Evolutionary conservation across 805 yeast genomes (phyloP), one percentile per base, ranked within the genome.

Genomic region (Blastobotrys peoriensis): DNA sequence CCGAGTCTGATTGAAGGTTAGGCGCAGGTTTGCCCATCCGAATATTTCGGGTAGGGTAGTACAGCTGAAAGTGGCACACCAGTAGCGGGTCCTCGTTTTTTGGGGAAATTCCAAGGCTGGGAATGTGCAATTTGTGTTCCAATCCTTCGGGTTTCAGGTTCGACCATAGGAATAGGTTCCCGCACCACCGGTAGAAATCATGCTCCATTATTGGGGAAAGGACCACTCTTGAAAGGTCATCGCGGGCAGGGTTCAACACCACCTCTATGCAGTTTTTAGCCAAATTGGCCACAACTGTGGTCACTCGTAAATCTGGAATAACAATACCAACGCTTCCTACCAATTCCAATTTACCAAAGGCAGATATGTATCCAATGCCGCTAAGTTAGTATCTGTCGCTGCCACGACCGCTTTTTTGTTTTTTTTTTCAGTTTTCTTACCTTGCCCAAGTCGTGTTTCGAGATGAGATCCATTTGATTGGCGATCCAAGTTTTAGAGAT

Each of bases 391-490:
- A 38, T 18, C 20, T 5, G 27, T 21, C 20, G 19, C 20, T 33
- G 5, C 39, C 10, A 20, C 28, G 10, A 37, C 13, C 23, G n/a
- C n/a, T 6, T 13, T 21, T 10, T 17, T 17, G 5, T 13, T 15
- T 5, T 8, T 5, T 33, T 6, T 13, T n/a, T 33, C 8, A 15
- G 10, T 8, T 33, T 17, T 34, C 44, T 33, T 23, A 41, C 44
- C 35, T 35, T n/a, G 40, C 23, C 44, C 44, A 36, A 8, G 43
- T 21, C 15, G 43, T 22, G 21, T 41, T 41, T 19, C 35, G 18
- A n/a, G 52, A 43, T 2, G 49, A 41, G 9, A 49, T 45, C 55
- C 55, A 52, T 20, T 52, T 49, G n/a, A 52, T 33, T 8, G 51
- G 49, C 8, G 43, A 27, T 10, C 50, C 55, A 3, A 15, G 18